Conservation (phyloP, 2,329 filamentous ascomycete genomes). For the Fusarium domesticum region DNA sequence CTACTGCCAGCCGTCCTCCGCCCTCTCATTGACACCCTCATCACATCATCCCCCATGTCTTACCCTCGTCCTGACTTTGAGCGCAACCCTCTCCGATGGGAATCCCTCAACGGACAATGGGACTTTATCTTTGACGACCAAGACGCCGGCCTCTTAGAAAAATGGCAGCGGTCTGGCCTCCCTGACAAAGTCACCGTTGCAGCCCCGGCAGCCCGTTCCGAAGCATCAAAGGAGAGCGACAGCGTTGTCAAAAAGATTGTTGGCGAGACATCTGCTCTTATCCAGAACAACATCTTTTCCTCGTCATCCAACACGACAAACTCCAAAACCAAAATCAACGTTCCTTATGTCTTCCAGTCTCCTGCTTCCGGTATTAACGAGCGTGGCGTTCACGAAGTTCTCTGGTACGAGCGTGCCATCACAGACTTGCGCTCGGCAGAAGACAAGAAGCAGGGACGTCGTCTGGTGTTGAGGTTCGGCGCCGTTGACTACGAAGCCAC, state of each 20-base stretch:
- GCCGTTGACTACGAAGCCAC: slow-evolving; percentile 61
- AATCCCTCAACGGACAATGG: slow-evolving; percentile 61
- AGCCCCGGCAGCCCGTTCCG: slow-evolving; percentile 23
- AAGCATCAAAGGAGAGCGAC: slow-evolving; percentile 37
- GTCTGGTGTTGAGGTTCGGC: slow-evolving; percentile 53
- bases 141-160: slow-evolving; percentile 50
- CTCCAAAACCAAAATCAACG: slow-evolving; percentile 52
- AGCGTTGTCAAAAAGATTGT: slow-evolving; percentile 44
- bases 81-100: slow-evolving; percentile 54
- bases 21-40: no score
- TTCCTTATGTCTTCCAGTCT: slow-evolving; percentile 65
- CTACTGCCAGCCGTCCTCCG: neutral
- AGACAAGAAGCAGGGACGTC: slow-evolving; percentile 40
- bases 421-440: slow-evolving; percentile 45
- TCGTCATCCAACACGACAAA: slow-evolving; percentile 32
- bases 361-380: slow-evolving; percentile 61
- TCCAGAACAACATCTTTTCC: slow-evolving; percentile 44
- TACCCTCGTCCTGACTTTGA: slow-evolving; percentile 67
- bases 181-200: slow-evolving; percentile 40
- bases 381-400: slow-evolving; percentile 60
- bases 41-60: slow-evolving; percentile 17
- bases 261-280: slow-evolving; percentile 46
- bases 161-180: slow-evolving; percentile 54
- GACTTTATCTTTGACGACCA: slow-evolving; percentile 63
- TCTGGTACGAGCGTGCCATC: slow-evolving; percentile 62